phyloP scores from a whole-genome alignment of 768 basidiomycete genomes.

The Dioszegia hungarica region DNA sequence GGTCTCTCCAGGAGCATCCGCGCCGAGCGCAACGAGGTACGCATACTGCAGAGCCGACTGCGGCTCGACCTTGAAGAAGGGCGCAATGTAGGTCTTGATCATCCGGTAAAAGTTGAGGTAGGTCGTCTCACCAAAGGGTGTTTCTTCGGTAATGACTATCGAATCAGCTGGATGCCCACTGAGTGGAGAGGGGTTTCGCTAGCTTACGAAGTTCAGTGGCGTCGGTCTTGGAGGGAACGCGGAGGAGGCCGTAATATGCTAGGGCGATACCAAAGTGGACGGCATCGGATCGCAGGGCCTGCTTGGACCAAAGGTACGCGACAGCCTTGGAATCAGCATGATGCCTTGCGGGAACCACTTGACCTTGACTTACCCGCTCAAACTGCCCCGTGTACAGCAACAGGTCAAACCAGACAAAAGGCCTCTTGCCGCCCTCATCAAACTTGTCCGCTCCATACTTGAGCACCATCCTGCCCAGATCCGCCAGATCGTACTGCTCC shows the following conservation, averaged over 20 bases:
- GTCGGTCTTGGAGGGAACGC: slow-evolving; percentile 74
- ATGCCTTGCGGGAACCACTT: background rate
- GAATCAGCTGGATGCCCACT: background rate
- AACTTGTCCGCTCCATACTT: slow-evolving; percentile 51
- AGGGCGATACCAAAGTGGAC: slow-evolving; percentile 89
- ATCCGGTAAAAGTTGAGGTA: slow-evolving; percentile 71
- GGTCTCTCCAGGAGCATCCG: slow-evolving; percentile 61
- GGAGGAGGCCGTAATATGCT: slow-evolving; percentile 84
- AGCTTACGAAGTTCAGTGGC: slow-evolving; percentile 61
- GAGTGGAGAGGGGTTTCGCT: background rate
- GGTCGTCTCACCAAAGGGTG: slow-evolving; percentile 19
- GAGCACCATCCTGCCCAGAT: slow-evolving; percentile 44
- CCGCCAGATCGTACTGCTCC: slow-evolving; percentile 56
- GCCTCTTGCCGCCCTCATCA: slow-evolving; percentile 58
- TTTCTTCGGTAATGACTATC: slow-evolving; percentile 11
- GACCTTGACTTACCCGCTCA: slow-evolving; percentile 63
- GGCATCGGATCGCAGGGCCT: slow-evolving; percentile 83
- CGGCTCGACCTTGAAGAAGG: slow-evolving; percentile 87
- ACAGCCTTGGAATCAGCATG: slow-evolving; percentile 61
- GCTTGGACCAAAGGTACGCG: slow-evolving; percentile 80
- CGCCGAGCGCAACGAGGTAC: slow-evolving; percentile 72
- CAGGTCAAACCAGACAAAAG: slow-evolving; percentile 55
- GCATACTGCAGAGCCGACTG: slow-evolving; percentile 93
- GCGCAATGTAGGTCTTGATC: slow-evolving; percentile 86
- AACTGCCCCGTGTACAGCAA: slow-evolving; percentile 90